Evolutionary conservation across 108 stramenopile species (phyloP).

Genomic region (Cyclotella atomus): DNA sequence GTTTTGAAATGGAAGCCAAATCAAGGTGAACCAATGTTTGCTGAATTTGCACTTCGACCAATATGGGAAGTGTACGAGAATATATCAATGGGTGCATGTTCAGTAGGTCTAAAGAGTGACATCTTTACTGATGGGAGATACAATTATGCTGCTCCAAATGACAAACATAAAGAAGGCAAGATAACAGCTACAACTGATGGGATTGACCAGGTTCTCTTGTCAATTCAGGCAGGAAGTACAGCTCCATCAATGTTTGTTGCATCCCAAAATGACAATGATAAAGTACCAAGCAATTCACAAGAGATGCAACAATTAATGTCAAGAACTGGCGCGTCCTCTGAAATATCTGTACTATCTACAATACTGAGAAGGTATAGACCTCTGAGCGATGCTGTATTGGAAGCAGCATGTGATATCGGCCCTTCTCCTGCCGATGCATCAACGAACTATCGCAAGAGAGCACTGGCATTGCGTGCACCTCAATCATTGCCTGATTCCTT

Average conservation of each 20-base stretch:
- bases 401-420: conserved; percentile 77
- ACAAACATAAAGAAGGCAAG: conserved; percentile 23
- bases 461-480: conserved; percentile 60
- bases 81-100: conserved; percentile 59
- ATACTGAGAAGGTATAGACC: conserved; percentile 81
- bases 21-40: conserved; percentile 69
- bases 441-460: conserved; percentile 54
- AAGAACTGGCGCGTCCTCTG: conserved; percentile 70
- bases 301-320: conserved; percentile 64
- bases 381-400: conserved; percentile 73
- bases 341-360: conserved; percentile 71
- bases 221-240: conserved; percentile 62
- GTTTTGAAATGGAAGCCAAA: conserved; percentile 79
- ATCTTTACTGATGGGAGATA: conserved; percentile 57
- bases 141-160: not conserved
- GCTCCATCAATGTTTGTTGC: conserved; percentile 24
- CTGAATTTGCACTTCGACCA: conserved; percentile 70
- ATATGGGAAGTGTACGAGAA: conserved; percentile 86
- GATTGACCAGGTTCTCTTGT: conserved; percentile 70
- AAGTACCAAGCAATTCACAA: conserved; percentile 37
- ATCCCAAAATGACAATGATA: conserved; percentile 8
- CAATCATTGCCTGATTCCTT: conserved; percentile 4
- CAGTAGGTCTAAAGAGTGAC: conserved; percentile 54
- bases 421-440: conserved; percentile 75
- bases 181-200: conserved; percentile 70